Conservation (phyloP, 108 stramenopile species). For the Chaetoceros muelleri region DNA sequence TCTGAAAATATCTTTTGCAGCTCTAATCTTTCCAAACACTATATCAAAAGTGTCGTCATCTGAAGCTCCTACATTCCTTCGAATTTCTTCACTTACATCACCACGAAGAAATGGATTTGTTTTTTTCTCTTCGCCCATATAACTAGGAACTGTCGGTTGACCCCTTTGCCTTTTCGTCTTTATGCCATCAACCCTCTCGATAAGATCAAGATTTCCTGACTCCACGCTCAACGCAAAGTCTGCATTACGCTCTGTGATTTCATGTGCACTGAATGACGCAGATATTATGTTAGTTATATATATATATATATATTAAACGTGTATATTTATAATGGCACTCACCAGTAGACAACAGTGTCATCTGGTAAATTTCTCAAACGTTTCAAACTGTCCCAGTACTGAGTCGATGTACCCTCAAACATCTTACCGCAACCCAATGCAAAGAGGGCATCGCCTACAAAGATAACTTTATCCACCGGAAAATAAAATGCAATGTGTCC, state of each 20-base stretch:
- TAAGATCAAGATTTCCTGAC: conserved; percentile 54
- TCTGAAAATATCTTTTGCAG: conserved; percentile 61
- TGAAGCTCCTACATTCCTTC: conserved; percentile 40
- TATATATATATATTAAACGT: neutral
- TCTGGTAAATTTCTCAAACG: conserved; percentile 54
- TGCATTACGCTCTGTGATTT: conserved; percentile 72
- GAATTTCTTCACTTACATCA: conserved; percentile 65
- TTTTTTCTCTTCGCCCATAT: conserved; percentile 52
- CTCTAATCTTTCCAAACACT: conserved; percentile 52
- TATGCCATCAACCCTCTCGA: conserved; percentile 32
- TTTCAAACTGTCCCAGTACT: conserved; percentile 61
- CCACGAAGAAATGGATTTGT: conserved; percentile 74
- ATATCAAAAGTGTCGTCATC: conserved; percentile 28
- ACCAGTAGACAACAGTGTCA: conserved; percentile 67
- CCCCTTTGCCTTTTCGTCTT: conserved; percentile 34
- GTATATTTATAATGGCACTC: no score
- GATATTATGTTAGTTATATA: no score
- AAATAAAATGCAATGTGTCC: conserved; percentile 82
- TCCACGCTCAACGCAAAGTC: conserved; percentile 65
- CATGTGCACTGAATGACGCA: conserved; percentile 50
- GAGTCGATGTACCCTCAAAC: conserved; percentile 76
- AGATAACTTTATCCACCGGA: conserved; percentile 39
- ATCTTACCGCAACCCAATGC: conserved; percentile 77
- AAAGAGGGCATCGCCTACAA: conserved; percentile 77
- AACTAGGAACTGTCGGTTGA: conserved; percentile 68